Conservation (phyloP, 2,329 filamentous ascomycete species). For the Arthrobotrys pseudoclavata region DNA sequence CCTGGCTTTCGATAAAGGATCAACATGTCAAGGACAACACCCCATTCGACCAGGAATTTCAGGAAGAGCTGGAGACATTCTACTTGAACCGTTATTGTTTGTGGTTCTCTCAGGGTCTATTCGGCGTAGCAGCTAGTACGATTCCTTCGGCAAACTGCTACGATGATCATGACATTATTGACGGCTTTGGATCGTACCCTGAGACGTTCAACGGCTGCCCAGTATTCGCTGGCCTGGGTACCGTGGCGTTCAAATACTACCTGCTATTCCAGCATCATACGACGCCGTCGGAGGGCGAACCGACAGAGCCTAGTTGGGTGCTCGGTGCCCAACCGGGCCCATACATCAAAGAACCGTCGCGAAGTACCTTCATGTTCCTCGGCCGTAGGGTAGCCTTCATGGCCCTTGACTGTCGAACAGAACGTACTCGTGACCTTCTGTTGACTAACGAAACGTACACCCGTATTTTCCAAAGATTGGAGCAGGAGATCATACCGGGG, state of each 20-base stretch:
- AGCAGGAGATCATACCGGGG: slow-evolving; percentile 83
- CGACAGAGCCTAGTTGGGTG: slow-evolving; percentile 90
- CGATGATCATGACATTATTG: slow-evolving; percentile 93
- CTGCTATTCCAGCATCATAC: slow-evolving; percentile 98
- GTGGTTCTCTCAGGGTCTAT: slow-evolving; percentile 97
- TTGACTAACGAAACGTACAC: slow-evolving; percentile 85
- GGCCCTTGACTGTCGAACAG: slow-evolving; percentile 90
- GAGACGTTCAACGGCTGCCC: slow-evolving; percentile 91
- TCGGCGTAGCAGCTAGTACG: slow-evolving; percentile 90
- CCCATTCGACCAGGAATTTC: slow-evolving; percentile 84
- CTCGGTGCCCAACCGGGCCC: slow-evolving; percentile 84
- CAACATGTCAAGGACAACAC: slow-evolving; percentile 82
- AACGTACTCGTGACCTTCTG: slow-evolving; percentile 86
- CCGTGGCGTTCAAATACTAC: slow-evolving; percentile 97
- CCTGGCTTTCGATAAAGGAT: slow-evolving; percentile 87
- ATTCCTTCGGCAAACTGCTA: slow-evolving; percentile 99
- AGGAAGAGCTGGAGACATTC: slow-evolving; percentile 87
- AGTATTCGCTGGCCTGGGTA: slow-evolving; percentile 89
- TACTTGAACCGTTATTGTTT: slow-evolving; percentile 85
- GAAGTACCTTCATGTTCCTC: slow-evolving; percentile 86
- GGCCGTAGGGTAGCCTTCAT: slow-evolving; percentile 84
- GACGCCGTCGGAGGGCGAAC: slow-evolving; percentile 81
- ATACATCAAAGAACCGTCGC: slow-evolving; percentile 88
- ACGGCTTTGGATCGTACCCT: slow-evolving; percentile 93
- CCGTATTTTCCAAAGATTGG: slow-evolving; percentile 85